These are phyloP conservation scores for Mycena rosella DNA, from an alignment of 768 basidiomycete genomes.

Conservation along the genomic window DNA sequence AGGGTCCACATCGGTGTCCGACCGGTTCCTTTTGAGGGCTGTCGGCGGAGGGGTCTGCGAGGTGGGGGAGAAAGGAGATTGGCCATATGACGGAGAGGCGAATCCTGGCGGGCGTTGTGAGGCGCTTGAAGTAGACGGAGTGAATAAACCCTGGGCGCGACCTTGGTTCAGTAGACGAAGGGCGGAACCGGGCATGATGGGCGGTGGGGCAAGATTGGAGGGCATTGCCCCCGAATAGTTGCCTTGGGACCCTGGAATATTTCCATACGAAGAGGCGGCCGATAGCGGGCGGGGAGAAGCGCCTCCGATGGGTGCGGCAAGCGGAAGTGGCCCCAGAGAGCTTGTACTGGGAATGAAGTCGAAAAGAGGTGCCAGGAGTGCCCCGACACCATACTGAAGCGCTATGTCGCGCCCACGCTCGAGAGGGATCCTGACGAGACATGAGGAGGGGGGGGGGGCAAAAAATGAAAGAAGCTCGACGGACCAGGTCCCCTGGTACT, in stretches of 20 bases:
- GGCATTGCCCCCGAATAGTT: constrained; percentile 60
- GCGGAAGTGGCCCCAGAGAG: constrained; percentile 77
- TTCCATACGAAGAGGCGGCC: constrained; percentile 76
- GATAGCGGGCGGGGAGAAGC: constrained; percentile 75
- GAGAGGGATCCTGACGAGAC: constrained; percentile 86
- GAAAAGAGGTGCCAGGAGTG: constrained; percentile 90
- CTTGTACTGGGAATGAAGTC: constrained; percentile 89
- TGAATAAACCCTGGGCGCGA: constrained; percentile 87
- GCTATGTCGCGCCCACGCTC: constrained; percentile 95
- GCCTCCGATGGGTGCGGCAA: constrained; percentile 59
- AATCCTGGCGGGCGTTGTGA: constrained; percentile 62
- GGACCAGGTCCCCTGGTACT: constrained; percentile 99
- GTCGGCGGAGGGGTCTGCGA: constrained; percentile 67
- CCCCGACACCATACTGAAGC: constrained; percentile 90
- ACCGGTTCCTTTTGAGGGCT: constrained; percentile 72
- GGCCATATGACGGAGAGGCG: constrained; percentile 66
- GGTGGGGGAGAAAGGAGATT: constrained; percentile 59
- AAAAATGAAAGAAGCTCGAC: constrained; percentile 39
- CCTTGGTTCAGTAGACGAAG: constrained; percentile 88
- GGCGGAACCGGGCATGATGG: constrained; percentile 90
- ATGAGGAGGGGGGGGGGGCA: constrained; percentile 2
- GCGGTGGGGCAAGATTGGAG: constrained; percentile 79
- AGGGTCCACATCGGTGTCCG: constrained; percentile 73
- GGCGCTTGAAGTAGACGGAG: constrained; percentile 80
- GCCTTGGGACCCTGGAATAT: constrained; percentile 56